These are phyloP conservation scores for Claviceps humidiphila DNA, from an alignment of 2,329 filamentous ascomycete species.

Conservation along the genomic window DNA sequence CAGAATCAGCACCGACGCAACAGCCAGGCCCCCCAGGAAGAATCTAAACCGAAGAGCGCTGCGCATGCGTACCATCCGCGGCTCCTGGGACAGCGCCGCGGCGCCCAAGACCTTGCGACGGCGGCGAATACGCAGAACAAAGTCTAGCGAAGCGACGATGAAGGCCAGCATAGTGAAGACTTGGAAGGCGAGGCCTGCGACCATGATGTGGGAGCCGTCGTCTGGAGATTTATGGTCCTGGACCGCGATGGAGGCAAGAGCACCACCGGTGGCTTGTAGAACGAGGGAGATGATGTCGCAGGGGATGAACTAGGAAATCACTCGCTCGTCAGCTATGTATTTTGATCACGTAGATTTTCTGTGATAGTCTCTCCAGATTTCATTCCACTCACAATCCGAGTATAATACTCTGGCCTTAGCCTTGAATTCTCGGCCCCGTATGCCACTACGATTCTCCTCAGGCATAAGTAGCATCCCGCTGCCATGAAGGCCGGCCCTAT, in stretches of 20 bases:
- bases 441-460: constrained; percentile 34
- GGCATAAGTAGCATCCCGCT: constrained; percentile 49
- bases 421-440: constrained; percentile 36
- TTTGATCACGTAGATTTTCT: neutral
- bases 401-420: constrained; percentile 33
- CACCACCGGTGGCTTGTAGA: constrained; percentile 49
- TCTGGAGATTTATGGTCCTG: constrained; percentile 20
- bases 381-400: constrained; percentile 29
- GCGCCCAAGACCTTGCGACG: constrained; percentile 10
- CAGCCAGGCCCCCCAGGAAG: constrained; percentile 40
- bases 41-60: constrained; percentile 32
- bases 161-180: constrained; percentile 45
- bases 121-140: constrained; percentile 27
- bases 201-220: constrained; percentile 46
- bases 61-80: constrained; percentile 23
- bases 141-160: constrained; percentile 35
- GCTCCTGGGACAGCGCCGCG: constrained; percentile 25
- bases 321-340: no score
- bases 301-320: constrained; percentile 38
- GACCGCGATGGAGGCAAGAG: constrained; percentile 31
- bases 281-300: constrained; percentile 49
- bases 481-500: constrained; percentile 52
- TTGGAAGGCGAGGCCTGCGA: constrained; percentile 50
- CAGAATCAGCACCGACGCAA: constrained; percentile 51
- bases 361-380: neutral